Percentiles rank a stretch among this genome's conserved stretches.
Conservation (phyloP, 305 asterid species). For the Fraxinus sp. region DNA sequence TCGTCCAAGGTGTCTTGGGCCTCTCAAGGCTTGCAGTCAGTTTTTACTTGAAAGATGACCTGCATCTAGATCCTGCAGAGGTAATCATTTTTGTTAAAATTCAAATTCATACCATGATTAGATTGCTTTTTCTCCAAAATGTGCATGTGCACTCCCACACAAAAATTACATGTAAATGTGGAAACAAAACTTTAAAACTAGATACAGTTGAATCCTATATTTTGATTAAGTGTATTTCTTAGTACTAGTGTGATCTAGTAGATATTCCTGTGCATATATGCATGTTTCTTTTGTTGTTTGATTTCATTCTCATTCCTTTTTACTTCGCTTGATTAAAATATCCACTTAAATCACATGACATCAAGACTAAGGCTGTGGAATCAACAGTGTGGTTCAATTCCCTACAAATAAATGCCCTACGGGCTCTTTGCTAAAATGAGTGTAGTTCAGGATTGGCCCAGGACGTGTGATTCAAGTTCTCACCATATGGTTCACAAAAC, state of each 20-base stretch:
- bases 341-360: not conserved
- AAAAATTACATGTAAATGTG: not conserved
- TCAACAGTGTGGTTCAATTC: slow-evolving; percentile 6
- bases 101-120: slow-evolving; percentile 7
- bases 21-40: slow-evolving; percentile 87
- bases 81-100: slow-evolving; percentile 39
- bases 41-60: slow-evolving; percentile 93
- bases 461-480: not conserved
- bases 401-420: slow-evolving; percentile 4
- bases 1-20: slow-evolving; percentile 94
- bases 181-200: not conserved
- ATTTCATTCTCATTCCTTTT: not conserved
- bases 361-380: slow-evolving; percentile 1
- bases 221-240: not conserved
- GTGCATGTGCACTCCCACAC: not conserved
- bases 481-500: not conserved
- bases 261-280: slow-evolving; percentile 10
- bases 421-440: not conserved
- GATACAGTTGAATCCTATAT: slow-evolving; percentile 1
- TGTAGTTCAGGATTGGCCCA: not conserved
- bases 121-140: not conserved
- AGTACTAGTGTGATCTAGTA: not conserved
- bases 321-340: not conserved
- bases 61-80: slow-evolving; percentile 96
- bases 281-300: not conserved